Evolutionary conservation across 2,329 filamentous ascomycete species (phyloP), one percentile per base, ranked within the genome.

Genomic region (Metarhizium album): DNA sequence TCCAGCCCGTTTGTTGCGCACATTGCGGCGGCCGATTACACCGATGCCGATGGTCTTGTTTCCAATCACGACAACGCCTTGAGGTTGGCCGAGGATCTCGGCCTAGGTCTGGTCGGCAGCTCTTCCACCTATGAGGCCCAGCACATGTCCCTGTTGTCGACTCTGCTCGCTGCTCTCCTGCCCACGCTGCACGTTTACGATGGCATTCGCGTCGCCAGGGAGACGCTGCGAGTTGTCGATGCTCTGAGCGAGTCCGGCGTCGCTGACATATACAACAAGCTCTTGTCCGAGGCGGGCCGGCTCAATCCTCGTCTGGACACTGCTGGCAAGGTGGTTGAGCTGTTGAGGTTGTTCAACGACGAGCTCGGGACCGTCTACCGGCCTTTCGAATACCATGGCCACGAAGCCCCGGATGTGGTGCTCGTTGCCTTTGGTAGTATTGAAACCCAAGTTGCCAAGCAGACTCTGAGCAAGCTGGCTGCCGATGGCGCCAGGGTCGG

Each of bases 1-100:
- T 87, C 90, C 45, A 96, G 88, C 69, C 93, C 93, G 3, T 87
- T 97, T 54, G 90, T 94, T 37, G 89, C 88, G 5, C 93, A 98
- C 66, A 76, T 98, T 52, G 89, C 93, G 20, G 93, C 93, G 20
- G 84, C 88, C 53, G 91, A 97, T 70, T 96, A 96, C 63, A 78
- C 80, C 7, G 70, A 76, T 52, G 68, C 70, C 50, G 75, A 82
- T 42, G 87, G 86, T 7, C 76, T 98, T 29, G 86, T 95, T 42
- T 81, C 89, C 53, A 90, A 97, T 68, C 98, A 98, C 69, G 82
- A 83, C 54, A 81, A 83, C 40, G 84, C 88, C 3, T 75, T 97
- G 62, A 80, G 83, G 56, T 72, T 91, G 46, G 86, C 89, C 8
- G 93, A 97, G 67, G 93, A 97, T 59, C 79, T 97, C 14, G 91